Evolutionary conservation across 192 early-diverging fungal species (phyloP).

Genomic region (Coemansia sp.): DNA sequence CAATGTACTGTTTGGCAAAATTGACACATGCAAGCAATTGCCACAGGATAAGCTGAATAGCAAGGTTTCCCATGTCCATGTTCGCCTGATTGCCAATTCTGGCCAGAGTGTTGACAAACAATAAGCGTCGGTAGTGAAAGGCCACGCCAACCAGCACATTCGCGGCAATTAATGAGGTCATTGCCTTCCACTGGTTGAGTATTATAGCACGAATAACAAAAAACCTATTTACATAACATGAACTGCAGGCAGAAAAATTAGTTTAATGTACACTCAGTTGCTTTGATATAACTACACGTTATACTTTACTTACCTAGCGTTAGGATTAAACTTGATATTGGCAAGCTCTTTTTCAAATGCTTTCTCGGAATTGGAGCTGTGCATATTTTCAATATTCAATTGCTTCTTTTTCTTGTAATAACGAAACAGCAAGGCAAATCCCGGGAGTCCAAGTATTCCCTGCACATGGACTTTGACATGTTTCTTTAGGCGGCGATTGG

Average conservation of each 20-base stretch:
- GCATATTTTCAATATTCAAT: not conserved
- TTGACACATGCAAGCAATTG: not conserved
- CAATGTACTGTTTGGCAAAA: too few relatives aligned
- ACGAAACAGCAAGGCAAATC: not conserved
- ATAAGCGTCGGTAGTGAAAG: not conserved
- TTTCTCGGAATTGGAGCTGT: not conserved
- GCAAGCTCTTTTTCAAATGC: not conserved
- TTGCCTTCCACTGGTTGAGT: not conserved
- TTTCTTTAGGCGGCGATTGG: too few relatives aligned
- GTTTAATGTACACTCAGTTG: too few relatives aligned
- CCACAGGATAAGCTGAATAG: not conserved
- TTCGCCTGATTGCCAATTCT: not conserved
- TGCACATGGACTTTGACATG: too few relatives aligned
- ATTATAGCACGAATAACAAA: not conserved
- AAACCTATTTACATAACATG: not conserved
- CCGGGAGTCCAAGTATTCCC: not conserved
- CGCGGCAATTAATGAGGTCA: not conserved
- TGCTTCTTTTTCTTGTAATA: not conserved
- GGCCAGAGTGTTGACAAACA: not conserved
- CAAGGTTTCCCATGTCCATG: not conserved
- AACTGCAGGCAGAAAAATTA: not conserved
- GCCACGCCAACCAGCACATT: not conserved
- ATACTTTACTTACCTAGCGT: not conserved
- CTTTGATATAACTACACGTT: not conserved
- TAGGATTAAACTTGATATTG: not conserved